Evolutionary conservation across 176 grass and related monocot genomes (phyloP), one percentile per base, ranked within the genome.

Genomic region (Triticum turgidum): DNA sequence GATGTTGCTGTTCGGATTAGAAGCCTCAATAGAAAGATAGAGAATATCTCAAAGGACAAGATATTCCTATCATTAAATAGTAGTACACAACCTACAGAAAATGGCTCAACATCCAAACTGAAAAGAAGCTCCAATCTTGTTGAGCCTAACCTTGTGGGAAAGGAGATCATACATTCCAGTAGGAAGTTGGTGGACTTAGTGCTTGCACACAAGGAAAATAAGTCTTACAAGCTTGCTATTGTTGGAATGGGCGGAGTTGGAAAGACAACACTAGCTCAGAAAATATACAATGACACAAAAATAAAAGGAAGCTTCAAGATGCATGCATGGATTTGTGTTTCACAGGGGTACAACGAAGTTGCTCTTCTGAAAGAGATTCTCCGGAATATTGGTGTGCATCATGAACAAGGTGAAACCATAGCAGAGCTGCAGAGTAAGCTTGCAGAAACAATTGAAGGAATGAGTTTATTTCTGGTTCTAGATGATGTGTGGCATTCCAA

Each of bases 261-360:
- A 0, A 61, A 61, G 56, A 61, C 56, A 61, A 61, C 56, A 21
- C 56, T 61, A 61, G 56, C 56, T 61, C 56, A 61, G 3, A 61
- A 61, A 61, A 61, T 61, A 44, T 47, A 47, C 0, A 47, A 47
- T 9, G 11, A 47, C 9, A 0, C 0, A 9, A 47, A 47, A 47
- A 9, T 83, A 3, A 52, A 69, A 39, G 66, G 85, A 7, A 75
- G 4, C 17, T 92, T 89, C 29, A 18, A 47, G 9, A 65, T 65
- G 6, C 72, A 35, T 0, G 34, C 80, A 35, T 92, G 84, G 84
- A 10, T 85, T 21, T 92, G 69, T 72, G 84, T 92, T 41, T 87
- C 91, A 0, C 39, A 61, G 7, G 65, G 72, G 0, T 85, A 81
- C 14, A 77, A 49, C 4, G 69, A 68, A 18, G 59, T 33, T 5